These are phyloP conservation scores for Exserohilum rostratum DNA, from an alignment of 2,329 filamentous ascomycete genomes.

Conservation along the genomic window DNA sequence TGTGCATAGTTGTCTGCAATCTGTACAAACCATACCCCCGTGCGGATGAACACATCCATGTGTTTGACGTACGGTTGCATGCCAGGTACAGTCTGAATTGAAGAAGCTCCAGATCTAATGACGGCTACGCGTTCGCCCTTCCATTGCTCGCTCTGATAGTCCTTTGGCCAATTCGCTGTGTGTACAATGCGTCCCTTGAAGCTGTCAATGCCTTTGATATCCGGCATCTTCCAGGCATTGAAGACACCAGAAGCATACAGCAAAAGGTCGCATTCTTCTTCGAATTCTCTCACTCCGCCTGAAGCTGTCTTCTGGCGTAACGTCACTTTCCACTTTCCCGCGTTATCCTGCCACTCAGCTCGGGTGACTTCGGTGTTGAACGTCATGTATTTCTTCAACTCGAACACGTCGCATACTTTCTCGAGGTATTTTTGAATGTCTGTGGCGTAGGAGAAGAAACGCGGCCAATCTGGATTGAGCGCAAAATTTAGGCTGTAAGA, in stretches of 20 bases:
- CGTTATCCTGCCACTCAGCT: constrained; percentile 57
- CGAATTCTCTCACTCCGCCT: constrained; percentile 46
- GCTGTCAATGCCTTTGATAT: constrained; percentile 51
- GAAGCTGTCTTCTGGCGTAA: constrained; percentile 50
- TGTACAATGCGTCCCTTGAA: constrained; percentile 54
- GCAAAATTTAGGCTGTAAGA: constrained; percentile 55
- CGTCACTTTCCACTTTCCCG: constrained; percentile 58
- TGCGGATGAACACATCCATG: constrained; percentile 55
- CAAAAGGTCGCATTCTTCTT: constrained; percentile 53
- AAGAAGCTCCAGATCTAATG: constrained; percentile 54
- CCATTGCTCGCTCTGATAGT: constrained; percentile 54
- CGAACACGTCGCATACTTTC: constrained; percentile 57
- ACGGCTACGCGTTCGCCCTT: constrained; percentile 51
- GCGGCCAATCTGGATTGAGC: constrained; percentile 56
- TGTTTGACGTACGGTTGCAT: constrained; percentile 57
- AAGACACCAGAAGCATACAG: constrained; percentile 54
- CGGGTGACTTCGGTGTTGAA: constrained; percentile 57
- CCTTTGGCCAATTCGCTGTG: constrained; percentile 55
- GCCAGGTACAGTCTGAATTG: constrained; percentile 54
- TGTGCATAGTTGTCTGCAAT: constrained; percentile 55
- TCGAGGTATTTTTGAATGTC: constrained; percentile 58
- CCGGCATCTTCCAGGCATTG: constrained; percentile 48
- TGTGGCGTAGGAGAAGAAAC: constrained; percentile 54
- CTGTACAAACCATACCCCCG: constrained; percentile 54
- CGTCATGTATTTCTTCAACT: constrained; percentile 59